Base-by-base conservation (phyloP, 495 filamentous ascomycete genomes). In the Melanomma pulvis-pyrius region DNA sequence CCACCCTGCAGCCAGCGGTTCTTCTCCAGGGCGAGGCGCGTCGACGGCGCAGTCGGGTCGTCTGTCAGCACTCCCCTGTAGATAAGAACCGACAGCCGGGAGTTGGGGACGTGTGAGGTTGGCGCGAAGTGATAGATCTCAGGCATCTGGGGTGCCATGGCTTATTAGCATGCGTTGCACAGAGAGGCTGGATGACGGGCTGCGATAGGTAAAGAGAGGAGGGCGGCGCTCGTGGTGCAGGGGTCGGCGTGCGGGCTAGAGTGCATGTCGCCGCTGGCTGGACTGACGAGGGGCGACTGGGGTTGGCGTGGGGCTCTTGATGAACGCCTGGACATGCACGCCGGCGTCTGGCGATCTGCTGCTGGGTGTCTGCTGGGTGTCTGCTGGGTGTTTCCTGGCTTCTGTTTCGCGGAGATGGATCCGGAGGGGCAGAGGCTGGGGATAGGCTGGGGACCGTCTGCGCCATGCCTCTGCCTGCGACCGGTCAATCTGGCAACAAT, bases 41-140 rank as follows among this genome's bases (percentile, higher is more conserved):
- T 68, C 3, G 68, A 60, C 21, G 64, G 70, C 2, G 71, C 55
- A 13, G 67, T 63, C 15, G 66, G 68, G 48, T 71, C 53, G 13
- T 64, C 47, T 5, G 74, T 69, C 8, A 79, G 71, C 41, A 75
- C 76, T 13, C 64, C 67, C 34, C 77, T 70, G 64, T 81, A 81
- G 48, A 81, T 65, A 34, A 81, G 73, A 30, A 78, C 75, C 0
- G 77, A 74, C 4, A 79, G 69, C 15, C 54, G 30, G 25, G 74
- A 79, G 63, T 82, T 81, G 12, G 79, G 78, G 26, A 79, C 73
- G 59, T 79, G 68, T 17, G 70, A 51, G 30, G 75, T 80, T 8
- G 76, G 74, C 21, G 68, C 51, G 56, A 74, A 57, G 29, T 65
- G 68, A 60, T 74, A 75, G 8, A 54, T 58, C 54, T 78, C 66